Conservation (phyloP, 306 rosid genomes). For the Alnus glutinosa region DNA sequence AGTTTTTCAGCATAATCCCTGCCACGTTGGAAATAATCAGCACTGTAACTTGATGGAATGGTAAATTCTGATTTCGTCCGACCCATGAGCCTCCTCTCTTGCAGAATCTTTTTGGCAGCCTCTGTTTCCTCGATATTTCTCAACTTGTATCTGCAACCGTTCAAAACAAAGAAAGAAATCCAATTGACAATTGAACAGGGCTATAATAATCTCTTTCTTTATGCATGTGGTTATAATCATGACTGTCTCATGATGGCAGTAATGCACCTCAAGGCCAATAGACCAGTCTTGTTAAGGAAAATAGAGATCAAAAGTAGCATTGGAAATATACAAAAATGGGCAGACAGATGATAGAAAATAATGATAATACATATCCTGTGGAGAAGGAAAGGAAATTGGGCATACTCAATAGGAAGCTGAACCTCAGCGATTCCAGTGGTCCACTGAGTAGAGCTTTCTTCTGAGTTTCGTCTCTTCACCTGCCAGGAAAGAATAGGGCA, state of each 20-base stretch:
- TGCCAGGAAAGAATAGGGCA: slow-evolving; percentile 30
- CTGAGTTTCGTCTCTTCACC: slow-evolving; percentile 91
- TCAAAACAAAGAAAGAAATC: neutral
- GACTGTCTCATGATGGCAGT: neutral
- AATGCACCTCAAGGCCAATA: neutral
- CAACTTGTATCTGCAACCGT: slow-evolving; percentile 70
- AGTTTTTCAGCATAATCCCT: slow-evolving; percentile 98
- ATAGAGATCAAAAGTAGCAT: neutral
- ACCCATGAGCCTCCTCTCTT: slow-evolving; percentile 88
- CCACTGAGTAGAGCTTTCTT: slow-evolving; percentile 99
- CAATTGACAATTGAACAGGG: slow-evolving; percentile 2
- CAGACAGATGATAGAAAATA: neutral
- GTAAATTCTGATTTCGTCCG: slow-evolving; percentile 76
- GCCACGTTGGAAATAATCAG: slow-evolving; percentile 98
- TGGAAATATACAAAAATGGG: neutral
- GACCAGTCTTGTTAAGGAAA: neutral
- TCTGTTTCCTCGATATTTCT: slow-evolving; percentile 96
- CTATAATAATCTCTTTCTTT: neutral
- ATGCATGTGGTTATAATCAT: neutral
- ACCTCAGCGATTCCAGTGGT: slow-evolving; percentile 98
- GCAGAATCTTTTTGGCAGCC: slow-evolving; percentile 93
- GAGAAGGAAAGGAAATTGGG: slow-evolving; percentile 17
- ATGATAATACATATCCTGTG: neutral
- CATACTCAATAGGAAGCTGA: slow-evolving; percentile 98
- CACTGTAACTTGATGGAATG: slow-evolving; percentile 93